Base-by-base conservation (phyloP, 228 moss, liverwort and hornwort species). In the Sphagnum fallax region DNA sequence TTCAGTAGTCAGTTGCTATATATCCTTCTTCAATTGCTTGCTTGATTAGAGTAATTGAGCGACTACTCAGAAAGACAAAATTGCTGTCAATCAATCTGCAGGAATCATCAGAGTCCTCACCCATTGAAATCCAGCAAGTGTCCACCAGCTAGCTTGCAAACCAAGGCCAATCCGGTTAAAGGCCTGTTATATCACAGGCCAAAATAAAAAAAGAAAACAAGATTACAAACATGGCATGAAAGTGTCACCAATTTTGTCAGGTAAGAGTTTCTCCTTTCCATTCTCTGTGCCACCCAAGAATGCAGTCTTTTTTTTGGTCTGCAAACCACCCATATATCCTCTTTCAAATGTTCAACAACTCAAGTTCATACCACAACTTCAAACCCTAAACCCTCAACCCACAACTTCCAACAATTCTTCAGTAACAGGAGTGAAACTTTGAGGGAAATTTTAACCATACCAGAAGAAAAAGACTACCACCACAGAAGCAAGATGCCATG, bases 61-160 rank as follows among this genome's bases (percentile, higher is more conserved):
- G 32, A 55, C 55, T 55, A 55, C 55, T 55, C 55, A 55, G 55
- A 55, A 8, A 55, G 9, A 55, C 55, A 1, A 55, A 55, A 8
- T 8, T 55, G 55, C 8, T 55, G 55, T 55, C 55, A 55, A 55
- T 55, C 55, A 55, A 55, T 55, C 55, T 55, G 55, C 55, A 55
- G 12, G 9, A 55, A 55, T 55, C 12, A 55, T 55, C 9, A 8
- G 12, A 55, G 12, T 55, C 8, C 12, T 75, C 80, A 90, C 90
- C 88, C 82, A 78, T 81, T 94, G 94, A 65, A 94, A 94, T 11
- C 82, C 78, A 65, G 91, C 89, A 71, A 94, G 65, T 18, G 91
- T 91, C 94, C 94, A 94, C 91, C 94, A 94, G 75, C 89, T 91
- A 18, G 91, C 94, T 63, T 65, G 74, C 64, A 94, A 85, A 73